Base-by-base conservation (phyloP, 352 stramenopile genomes). In the Globisporangium radiosum region DNA sequence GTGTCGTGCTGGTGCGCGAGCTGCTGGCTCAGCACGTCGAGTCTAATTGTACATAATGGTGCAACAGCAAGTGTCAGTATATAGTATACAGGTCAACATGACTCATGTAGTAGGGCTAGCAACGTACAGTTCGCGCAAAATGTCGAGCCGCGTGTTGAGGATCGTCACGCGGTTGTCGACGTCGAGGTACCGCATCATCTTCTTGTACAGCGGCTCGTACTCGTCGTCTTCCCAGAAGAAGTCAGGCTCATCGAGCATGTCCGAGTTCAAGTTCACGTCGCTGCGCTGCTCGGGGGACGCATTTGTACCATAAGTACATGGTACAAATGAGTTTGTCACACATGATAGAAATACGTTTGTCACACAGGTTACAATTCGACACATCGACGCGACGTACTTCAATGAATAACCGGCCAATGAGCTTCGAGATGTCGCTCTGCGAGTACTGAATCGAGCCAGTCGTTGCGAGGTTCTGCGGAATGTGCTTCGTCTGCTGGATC, bases 161-260 rank as follows among this genome's bases (percentile, higher is more conserved):
- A 98, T 90, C 60, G 96, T 81, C 38, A 97, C 86, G 37, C 93
- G 82, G 52, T 93, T 92, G 54, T 95, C 83, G 59, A 98, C 87
- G 54, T 97, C 92, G 44, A 98, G 70, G 64, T 98, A 98, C 66
- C 92, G 88, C 68, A 90, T 87, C 59, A 97, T 78, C 57, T 90
- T 90, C 63, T 92, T 81, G 73, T 98, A 98, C 53, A 94, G 59
- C 6, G 91, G 91, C 66, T 98, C 88, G 62, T 94, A 97, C 60
- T 94, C 72, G 63, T 98, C 88, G 48, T 96, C 81, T 64, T 98
- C 90, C 93, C 92, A 98, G 68, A 98, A 97, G 54, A 96, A 97
- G 53, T 98, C 91, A 1, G 92, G 92, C 43, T 95, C 95, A 62
- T 97, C 90, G 39, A 98, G 77, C 68, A 98, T 96, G 55, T 98